Evolutionary conservation across 164 flowering plant species (phyloP).

Genomic region (Cinnamomum chago): DNA sequence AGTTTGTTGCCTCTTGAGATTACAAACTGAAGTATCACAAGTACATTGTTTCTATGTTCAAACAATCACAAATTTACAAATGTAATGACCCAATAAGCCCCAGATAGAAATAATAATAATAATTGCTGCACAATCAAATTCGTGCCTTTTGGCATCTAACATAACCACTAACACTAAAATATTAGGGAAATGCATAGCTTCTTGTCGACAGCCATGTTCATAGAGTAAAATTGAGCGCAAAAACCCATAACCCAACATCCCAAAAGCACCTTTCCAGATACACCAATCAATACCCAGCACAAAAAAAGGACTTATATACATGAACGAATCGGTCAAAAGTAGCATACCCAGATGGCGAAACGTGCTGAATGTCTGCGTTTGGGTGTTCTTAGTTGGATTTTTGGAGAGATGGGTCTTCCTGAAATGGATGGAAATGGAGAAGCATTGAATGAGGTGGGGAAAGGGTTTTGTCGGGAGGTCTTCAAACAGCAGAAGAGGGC

Average conservation of each 20-base stretch:
- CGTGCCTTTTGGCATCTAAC: neutral
- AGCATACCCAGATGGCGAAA: constrained; percentile 37
- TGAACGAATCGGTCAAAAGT: neutral
- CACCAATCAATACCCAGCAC: neutral
- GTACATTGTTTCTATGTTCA: no score
- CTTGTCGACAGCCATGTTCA: neutral
- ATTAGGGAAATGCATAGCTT: neutral
- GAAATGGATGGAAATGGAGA: neutral
- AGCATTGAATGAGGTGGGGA: constrained; percentile 3
- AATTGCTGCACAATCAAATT: neutral
- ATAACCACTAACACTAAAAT: neutral
- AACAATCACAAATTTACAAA: neutral
- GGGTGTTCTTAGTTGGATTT: constrained; percentile 11
- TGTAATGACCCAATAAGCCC: neutral
- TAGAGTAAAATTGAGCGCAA: neutral
- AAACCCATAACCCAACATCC: neutral
- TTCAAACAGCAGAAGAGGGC: neutral
- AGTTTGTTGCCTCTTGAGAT: neutral
- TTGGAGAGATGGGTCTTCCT: neutral
- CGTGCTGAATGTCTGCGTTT: constrained; percentile 10
- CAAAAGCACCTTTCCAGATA: neutral
- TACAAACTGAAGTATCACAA: neutral
- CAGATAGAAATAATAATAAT: neutral
- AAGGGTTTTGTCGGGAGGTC: neutral
- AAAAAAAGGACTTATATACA: neutral